Conservation (phyloP, 2,329 filamentous ascomycete species). For the Cadophora malorum region DNA sequence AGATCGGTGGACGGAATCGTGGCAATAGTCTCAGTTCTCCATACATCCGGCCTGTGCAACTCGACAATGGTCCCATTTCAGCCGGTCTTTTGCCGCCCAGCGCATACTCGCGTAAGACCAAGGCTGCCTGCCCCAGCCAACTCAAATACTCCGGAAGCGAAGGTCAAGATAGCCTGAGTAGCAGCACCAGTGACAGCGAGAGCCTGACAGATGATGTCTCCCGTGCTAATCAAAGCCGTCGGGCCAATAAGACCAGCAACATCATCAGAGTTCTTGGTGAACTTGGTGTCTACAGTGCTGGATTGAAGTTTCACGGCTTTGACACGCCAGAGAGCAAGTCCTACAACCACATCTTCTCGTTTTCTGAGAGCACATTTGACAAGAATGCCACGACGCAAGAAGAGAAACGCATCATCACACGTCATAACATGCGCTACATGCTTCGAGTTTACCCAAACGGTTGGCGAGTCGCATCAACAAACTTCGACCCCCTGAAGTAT, state of each 20-base stretch:
- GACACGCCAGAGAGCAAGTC: conserved; percentile 78
- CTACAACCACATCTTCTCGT: conserved; percentile 95
- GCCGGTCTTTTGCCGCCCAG: conserved; percentile 60
- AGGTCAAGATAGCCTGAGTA: conserved; percentile 58
- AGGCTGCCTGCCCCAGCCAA: conserved; percentile 34
- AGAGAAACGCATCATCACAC: conserved; percentile 78
- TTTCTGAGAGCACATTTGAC: conserved; percentile 88
- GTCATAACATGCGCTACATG: conserved; percentile 89
- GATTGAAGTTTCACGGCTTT: conserved; percentile 85
- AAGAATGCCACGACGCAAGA: conserved; percentile 78
- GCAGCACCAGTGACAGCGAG: conserved; percentile 82
- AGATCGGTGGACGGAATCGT: conserved; percentile 57
- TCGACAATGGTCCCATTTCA: conserved; percentile 63
- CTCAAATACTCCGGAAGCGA: conserved; percentile 40
- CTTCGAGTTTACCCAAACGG: conserved; percentile 94
- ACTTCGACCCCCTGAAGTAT: conserved; percentile 92
- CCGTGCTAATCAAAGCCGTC: conserved; percentile 61
- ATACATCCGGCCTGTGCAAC: conserved; percentile 66
- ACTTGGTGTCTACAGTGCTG: conserved; percentile 78
- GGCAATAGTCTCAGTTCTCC: conserved; percentile 81
- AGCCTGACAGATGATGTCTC: conserved; percentile 61
- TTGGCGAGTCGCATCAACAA: conserved; percentile 82
- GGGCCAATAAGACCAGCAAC: conserved; percentile 75
- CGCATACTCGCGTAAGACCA: conserved; percentile 45
- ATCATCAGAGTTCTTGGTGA: conserved; percentile 84